Base-by-base conservation (phyloP, 2,329 filamentous ascomycete species). In the Didymella sp. region DNA sequence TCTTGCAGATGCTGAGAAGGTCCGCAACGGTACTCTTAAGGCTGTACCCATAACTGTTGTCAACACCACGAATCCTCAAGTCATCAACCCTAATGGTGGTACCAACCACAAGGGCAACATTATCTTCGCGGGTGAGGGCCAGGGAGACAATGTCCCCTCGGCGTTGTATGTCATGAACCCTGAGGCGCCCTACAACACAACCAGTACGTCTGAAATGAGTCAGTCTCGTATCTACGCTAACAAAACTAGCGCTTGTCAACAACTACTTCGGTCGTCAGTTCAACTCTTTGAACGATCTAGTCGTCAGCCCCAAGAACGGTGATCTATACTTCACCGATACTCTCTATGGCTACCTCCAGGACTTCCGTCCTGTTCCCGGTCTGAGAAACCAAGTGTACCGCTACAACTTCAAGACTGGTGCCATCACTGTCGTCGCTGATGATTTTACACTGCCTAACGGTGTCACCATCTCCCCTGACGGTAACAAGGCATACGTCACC, bases 241-340 rank as follows among this genome's bases (percentile, higher is more conserved):
- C 17, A 7, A 21, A n/a, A 7, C n/a, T 21, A 68, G 66, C 63
- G 11, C 60, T 69, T 15, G 24, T 69, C 24, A 80, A 81, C 62
- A 81, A 80, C 64, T 81, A 80, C 66, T 80, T 76, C 59, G 79
- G 79, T 21, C 76, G 73, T 59, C 76, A 78, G 61, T 76, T 79
- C 68, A 78, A 75, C 58, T 73, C 70, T 3, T 64, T 78, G 41
- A 75, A 80, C 52, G 78, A 80, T 51, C 54, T 79, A 6, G 66
- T 70, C 30, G 71, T 79, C 11, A 72, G 75, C 57, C 67, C 70
- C 8, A 58, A 51, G 28, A 73, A 75, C 7, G 76, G 76, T 33
- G 75, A 78, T 45, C 73, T 82, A 54, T 81, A 79, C 76, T 81
- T 81, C 68, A 81, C 80, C 7, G 79, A 81, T 54, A 76, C 77